Base-by-base conservation (phyloP, 306 rosid species). In the Citrullus amarus region DNA sequence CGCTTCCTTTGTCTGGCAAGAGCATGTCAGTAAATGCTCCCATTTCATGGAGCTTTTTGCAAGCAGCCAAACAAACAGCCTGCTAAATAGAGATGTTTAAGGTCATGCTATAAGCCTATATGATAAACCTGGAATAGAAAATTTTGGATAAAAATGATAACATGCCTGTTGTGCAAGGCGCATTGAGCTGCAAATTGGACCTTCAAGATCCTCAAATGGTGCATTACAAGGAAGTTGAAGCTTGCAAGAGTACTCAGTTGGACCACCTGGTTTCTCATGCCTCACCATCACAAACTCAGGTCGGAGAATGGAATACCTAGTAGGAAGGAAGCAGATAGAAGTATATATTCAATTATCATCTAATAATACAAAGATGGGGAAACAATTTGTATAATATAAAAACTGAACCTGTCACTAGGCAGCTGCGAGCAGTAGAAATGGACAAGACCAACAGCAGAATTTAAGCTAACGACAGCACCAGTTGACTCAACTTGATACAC, bases 381-480 rank as follows among this genome's bases (percentile, higher is more conserved):
- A 16, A 43, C 44, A 44, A 44, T n/a, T 65, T 12, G 6, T 6
- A 28, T 17, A 78, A 43, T 61, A 57, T 50, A 62, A 43, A 30
- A 34, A 48, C 43, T 81, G 80, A 68, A 95, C 99, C 99, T 95
- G 93, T 95, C 99, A 85, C 97, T 95, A 4, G 99, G 99, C 54
- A 95, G 97, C 87, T 95, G 99, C 79, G 99, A 95, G 91, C 99
- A 95, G 89, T 89, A 95, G 84, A 95, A 95, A 90, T 95, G 99
- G 84, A 91, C 75, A 17, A 95, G 93, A 63, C 99, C 99, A 71
- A 92, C 99, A 63, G 99, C 92, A 85, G 99, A 95, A 86, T 95
- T 95, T 85, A 95, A 89, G 86, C 99, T 95, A 81, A 95, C 99
- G 34, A 92, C 88, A 46, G 99, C 99, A 84, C 99, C 99, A 32